These are phyloP conservation scores for Penstemon eatonii DNA, from an alignment of 257 asterid genomes.

Conservation along the genomic window DNA sequence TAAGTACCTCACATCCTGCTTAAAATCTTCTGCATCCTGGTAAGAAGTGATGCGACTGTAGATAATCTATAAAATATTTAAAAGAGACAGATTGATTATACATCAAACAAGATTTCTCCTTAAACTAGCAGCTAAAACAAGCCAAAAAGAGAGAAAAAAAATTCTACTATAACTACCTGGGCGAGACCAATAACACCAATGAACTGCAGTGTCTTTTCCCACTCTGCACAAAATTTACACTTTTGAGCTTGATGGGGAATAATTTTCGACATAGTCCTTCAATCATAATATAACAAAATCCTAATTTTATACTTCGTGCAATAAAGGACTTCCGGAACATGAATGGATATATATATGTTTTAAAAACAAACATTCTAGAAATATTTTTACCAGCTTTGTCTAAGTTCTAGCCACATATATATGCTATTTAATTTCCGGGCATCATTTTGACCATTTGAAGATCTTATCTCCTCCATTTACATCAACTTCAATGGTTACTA, in stretches of 20 bases:
- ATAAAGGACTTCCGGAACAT: too few relatives aligned
- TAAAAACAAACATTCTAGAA: too few relatives aligned
- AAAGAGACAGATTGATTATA: neutral
- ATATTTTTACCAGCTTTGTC: too few relatives aligned
- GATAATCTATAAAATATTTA: conserved; percentile 47
- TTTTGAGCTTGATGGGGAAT: too few relatives aligned
- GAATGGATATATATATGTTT: too few relatives aligned
- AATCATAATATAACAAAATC: too few relatives aligned
- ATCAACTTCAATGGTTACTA: neutral
- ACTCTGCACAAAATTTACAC: conserved; percentile 49
- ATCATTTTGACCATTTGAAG: too few relatives aligned
- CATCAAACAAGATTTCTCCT: neutral
- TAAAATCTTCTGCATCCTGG: conserved; percentile 62
- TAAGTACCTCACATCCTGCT: conserved; percentile 66
- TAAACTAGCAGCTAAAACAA: neutral
- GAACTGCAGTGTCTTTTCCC: conserved; percentile 79
- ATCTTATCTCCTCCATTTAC: too few relatives aligned
- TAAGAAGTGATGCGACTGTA: conserved; percentile 63
- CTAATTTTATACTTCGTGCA: too few relatives aligned
- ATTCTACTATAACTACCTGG: conserved; percentile 39
- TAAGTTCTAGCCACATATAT: too few relatives aligned
- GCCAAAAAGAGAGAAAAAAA: neutral
- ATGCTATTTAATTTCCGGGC: too few relatives aligned
- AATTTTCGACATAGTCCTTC: too few relatives aligned
- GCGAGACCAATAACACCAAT: conserved; percentile 64